Base-by-base conservation (phyloP, 176 grass and related monocot species). In the Zea luxurians region DNA sequence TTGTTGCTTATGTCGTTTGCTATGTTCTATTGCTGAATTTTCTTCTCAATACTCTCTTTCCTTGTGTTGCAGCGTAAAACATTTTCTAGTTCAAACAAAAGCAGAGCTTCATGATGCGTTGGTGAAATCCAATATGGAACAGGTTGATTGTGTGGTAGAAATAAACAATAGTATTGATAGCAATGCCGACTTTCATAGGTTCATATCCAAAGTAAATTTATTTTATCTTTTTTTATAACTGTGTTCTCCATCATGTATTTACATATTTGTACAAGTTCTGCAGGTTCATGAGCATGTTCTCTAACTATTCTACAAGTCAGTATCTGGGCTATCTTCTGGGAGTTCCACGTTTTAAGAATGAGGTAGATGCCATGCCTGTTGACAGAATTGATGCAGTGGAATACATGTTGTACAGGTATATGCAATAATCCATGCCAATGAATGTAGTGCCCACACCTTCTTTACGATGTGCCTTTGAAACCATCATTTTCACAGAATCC, bases 141-240 rank as follows among this genome's bases (percentile, higher is more conserved):
- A 77, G 36, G 83, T 78, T 59, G 94, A 97, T 67, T 94, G 82
- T 76, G 82, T 97, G 48, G 69, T 97, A 73, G 91, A 97, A 94
- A 81, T 94, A 50, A 71, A 89, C 77, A 97, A 77, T 69, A 79
- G 16, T 74, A 97, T 97, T 82, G 78, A 71, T 54, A 75, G 78
- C 78, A 97, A 97, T 78, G 82, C 89, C 38, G 68, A 90, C 66
- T 97, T 94, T 81, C 94, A 97, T 69, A 81, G 91, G 94, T 97
- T 78, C 77, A 52, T 16, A 48, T 64, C 47, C 55, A 45, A 60
- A 80, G 27, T 44, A 53, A 20, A 34, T 76, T 79, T 18, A 48
- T 64, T 40, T 70, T 71, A 9, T 48, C 10, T 76, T 37, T 7
- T 61, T 76, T 64, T 76, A 54, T 53, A 73, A 65, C 64, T 85